phyloP scores from a whole-genome alignment of 768 basidiomycete genomes.

The Lactarius vividus region DNA sequence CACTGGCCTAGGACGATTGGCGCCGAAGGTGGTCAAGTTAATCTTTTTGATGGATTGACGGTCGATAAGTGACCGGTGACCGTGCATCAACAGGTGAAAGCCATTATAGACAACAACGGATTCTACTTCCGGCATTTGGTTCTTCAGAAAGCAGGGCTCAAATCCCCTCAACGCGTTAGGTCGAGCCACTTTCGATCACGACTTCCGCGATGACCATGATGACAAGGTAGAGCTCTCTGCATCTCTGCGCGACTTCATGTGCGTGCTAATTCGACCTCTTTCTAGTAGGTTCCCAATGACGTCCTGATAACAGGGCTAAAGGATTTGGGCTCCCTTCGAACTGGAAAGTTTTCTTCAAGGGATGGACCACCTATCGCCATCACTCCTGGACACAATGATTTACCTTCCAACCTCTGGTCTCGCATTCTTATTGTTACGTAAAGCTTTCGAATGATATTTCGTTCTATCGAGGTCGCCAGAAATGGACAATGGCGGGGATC shows the following conservation, averaged over 20 bases:
- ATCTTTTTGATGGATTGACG: not conserved
- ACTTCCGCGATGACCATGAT: conserved; percentile 19
- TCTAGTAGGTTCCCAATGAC: not conserved
- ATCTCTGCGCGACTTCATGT: conserved; percentile 23
- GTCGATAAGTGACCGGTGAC: not conserved
- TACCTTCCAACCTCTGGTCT: conserved; percentile 22
- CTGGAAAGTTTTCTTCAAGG: conserved; percentile 24
- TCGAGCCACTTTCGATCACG: conserved; percentile 20
- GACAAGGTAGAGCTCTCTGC: conserved; percentile 9
- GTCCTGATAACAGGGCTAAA: conserved; percentile 15
- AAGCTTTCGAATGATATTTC: conserved; percentile 14
- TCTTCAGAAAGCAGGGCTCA: conserved; percentile 13
- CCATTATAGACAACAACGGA: conserved; percentile 19
- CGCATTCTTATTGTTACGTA: conserved; percentile 19
- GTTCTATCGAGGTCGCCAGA: conserved; percentile 7
- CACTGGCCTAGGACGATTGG: conserved; percentile 20
- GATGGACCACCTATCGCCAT: conserved; percentile 18
- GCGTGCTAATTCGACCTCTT: not conserved
- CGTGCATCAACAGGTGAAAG: conserved; percentile 10
- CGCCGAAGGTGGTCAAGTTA: conserved; percentile 14
- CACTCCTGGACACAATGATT: conserved; percentile 12
- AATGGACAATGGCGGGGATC: conserved; percentile 4
- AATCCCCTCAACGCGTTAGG: conserved; percentile 22
- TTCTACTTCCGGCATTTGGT: conserved; percentile 21
- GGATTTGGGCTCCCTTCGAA: conserved; percentile 23